Base-by-base conservation (phyloP, 305 asterid species). In the Solanum hybrid region DNA sequence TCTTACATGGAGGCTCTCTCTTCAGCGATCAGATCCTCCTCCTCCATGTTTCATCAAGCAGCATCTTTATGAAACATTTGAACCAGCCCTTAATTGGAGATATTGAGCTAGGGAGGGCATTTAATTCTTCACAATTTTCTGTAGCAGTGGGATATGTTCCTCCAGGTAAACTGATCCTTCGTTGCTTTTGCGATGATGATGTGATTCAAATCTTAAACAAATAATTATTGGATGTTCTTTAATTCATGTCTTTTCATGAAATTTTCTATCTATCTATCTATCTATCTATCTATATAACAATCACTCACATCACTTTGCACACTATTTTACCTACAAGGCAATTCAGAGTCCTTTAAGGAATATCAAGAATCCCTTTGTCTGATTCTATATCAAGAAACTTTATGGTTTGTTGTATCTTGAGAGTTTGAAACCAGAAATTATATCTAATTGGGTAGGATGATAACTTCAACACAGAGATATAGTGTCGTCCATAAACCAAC, bases 101-200 rank as follows among this genome's bases (percentile, higher is more conserved):
- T 38, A 17, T 88, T 80, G 82, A 88, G 82, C 75, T 88, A 24
- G 36, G 24, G 26, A 80, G 78, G 2, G 0, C 36, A 19, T 79
- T 88, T 32, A 80, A 37, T 14, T 86, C 69, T 66, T 80, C 90
- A 88, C 80, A 78, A 12, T 4, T 80, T 27, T 71, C 82, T 27
- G 35, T 26, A 26, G 90, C 38, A 24, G 75, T 66, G 56, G 90
- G 90, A 35, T 64, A 78, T 80, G 69, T 88, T 51, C 90, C 90
- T 80, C 88, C 81, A 86, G 88, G 88, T 86, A 40, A 86, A 86
- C 26, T 86, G 60, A 86, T 1, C 86, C 69, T 40, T 24, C 4
- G 0, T 40, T 7, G 71, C 51, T 81, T 80, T 40, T 26, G 24
- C 13, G 10, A 81, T 1, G 22, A 17, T 45, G 71, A 81, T 9